These are phyloP conservation scores for Macrophomina phaseolina DNA, from an alignment of 2,329 filamentous ascomycete species.

Conservation along the genomic window DNA sequence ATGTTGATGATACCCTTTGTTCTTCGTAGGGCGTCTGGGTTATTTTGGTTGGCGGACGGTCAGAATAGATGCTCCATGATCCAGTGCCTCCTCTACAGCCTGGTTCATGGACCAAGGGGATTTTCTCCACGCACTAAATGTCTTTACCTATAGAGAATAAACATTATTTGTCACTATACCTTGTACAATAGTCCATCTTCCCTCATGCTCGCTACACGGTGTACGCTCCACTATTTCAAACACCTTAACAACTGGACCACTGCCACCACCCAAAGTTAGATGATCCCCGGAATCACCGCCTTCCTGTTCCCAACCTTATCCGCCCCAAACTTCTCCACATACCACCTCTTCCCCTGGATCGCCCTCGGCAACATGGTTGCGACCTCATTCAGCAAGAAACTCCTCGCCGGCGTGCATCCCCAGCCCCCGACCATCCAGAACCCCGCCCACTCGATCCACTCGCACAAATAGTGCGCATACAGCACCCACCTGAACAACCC, in stretches of 20 bases:
- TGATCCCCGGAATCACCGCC: slow-evolving; percentile 69
- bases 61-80: not conserved
- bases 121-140: too few species aligned
- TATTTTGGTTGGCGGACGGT: not conserved
- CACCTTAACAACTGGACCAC: not conserved
- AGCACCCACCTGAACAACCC: slow-evolving; percentile 83
- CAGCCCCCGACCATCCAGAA: slow-evolving; percentile 77
- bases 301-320: slow-evolving; percentile 77
- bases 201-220: not conserved
- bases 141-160: not conserved
- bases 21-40: slow-evolving; percentile 16
- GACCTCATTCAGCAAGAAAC: slow-evolving; percentile 86
- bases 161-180: not conserved
- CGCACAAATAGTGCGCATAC: slow-evolving; percentile 92
- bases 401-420: slow-evolving; percentile 74
- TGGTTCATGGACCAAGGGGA: not conserved
- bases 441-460: slow-evolving; percentile 95
- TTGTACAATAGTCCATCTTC: not conserved
- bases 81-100: not conserved
- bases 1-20: slow-evolving; percentile 28
- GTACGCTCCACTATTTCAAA: not conserved
- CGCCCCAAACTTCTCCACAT: slow-evolving; percentile 83
- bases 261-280: slow-evolving; percentile 41
- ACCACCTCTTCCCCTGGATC: slow-evolving; percentile 82
- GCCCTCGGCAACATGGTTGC: slow-evolving; percentile 89